Evolutionary conservation across 2,329 filamentous ascomycete genomes (phyloP).

Genomic region (Colletotrichum sidae): DNA sequence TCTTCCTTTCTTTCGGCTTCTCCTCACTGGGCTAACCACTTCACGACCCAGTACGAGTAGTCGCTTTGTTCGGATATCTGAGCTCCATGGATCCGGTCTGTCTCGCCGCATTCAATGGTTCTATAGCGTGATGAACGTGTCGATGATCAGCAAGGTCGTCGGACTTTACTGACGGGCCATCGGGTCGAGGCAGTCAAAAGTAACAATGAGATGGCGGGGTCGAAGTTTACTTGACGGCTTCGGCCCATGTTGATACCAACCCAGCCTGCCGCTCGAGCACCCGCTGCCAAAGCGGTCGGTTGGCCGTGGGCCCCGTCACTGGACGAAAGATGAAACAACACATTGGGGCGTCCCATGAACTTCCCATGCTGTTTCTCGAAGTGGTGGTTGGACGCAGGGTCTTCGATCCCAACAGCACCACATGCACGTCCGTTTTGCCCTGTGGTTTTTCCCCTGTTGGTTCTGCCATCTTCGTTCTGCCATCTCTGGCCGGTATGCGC

Average conservation of each 20-base stretch:
- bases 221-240: neutral
- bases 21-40: constrained; percentile 10
- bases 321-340: neutral
- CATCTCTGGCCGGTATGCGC: neutral
- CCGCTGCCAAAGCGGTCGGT: constrained; percentile 9
- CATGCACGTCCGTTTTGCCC: neutral
- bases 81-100: too few species aligned
- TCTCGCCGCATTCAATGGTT: neutral
- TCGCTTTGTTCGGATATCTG: too few species aligned
- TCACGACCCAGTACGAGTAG: neutral
- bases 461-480: constrained; percentile 7
- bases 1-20: neutral
- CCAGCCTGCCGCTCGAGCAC: constrained; percentile 4
- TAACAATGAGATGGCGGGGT: constrained; percentile 5
- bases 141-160: too few species aligned
- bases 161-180: neutral
- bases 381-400: constrained; percentile 12
- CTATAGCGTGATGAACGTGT: too few species aligned
- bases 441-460: too few species aligned
- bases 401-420: constrained; percentile 12
- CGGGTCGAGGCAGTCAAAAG: constrained; percentile 8
- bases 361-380: neutral
- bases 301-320: neutral
- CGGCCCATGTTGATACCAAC: constrained; percentile 1
- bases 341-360: neutral